Evolutionary conservation across 2,329 filamentous ascomycete species (phyloP), one percentile per base, ranked within the genome.

Genomic region (Cadophora gregata): DNA sequence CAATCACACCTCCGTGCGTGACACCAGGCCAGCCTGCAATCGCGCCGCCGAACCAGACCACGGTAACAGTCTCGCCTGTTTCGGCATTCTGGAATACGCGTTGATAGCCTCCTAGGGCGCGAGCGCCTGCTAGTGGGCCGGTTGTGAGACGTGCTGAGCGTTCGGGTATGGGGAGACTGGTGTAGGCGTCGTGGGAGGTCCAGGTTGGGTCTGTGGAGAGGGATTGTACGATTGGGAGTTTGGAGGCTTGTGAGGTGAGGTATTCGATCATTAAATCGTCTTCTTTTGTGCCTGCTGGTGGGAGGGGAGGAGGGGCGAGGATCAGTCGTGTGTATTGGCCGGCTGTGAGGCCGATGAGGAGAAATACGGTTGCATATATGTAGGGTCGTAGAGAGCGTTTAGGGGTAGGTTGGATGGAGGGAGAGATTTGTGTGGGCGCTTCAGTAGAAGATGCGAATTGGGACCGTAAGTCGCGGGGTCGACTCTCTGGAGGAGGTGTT

Each of bases 1-100:
- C 89, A 59, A 91, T 82, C 7, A 84, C 82, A 16, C 91, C 91
- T 64, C 91, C 91, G 79, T 95, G 91, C 61, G 88, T 87, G 48
- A 91, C 82, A 14, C 85, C 84, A 1, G 91, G 91, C 89, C 90
- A 94, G 4, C 92, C 91, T 58, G 84, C 81, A 24, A 90, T 75
- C 0, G 82, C 85, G n/a, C 81, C 77, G 7, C 91, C 92, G 63
- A 93, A 83, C 81, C 84, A 91, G 4, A 93, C 80, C n/a, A 93
- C 82, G 59, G 83, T 85, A 12, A 89, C 79, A 38, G 88, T 77
- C 72, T 87, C 85, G 70, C 86, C 83, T 7, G 87, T 86, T 33
- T 77, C 77, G 3, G 80, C 74, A 75, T 91, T 87, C 81, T 84
- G 87, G 75, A 92, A 93, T 1, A 90, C 79, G 72, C 85, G 83